Evolutionary conservation across 495 filamentous ascomycete species (phyloP).

Genomic region (Hamigera avellanea): DNA sequence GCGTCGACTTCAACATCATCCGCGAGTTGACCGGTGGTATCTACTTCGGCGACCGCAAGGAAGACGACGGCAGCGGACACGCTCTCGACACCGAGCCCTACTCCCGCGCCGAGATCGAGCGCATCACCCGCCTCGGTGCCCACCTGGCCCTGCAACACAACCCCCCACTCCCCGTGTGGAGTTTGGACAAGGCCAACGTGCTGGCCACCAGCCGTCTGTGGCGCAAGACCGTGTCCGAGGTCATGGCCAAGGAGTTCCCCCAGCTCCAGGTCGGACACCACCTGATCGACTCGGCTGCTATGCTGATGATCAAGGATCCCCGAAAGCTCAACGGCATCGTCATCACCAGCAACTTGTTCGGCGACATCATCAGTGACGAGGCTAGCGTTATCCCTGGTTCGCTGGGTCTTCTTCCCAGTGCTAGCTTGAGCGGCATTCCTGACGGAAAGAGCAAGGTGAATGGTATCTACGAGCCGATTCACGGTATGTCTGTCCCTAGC

Average conservation of each 20-base stretch:
- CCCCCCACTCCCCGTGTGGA: constrained; percentile 76
- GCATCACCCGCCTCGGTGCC: constrained; percentile 73
- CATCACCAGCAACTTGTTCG: constrained; percentile 89
- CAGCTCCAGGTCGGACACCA: constrained; percentile 77
- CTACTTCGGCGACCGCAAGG: constrained; percentile 91
- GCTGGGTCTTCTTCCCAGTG: constrained; percentile 81
- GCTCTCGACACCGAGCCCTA: constrained; percentile 90
- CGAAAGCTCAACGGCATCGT: constrained; percentile 83
- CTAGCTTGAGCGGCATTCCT: constrained; percentile 76
- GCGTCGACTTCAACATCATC: constrained; percentile 88
- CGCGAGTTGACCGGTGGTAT: constrained; percentile 92
- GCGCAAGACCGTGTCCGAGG: constrained; percentile 76
- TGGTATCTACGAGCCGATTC: constrained; percentile 96
- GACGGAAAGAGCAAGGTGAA: constrained; percentile 47
- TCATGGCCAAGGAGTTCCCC: constrained; percentile 75
- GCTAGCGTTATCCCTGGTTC: constrained; percentile 91
- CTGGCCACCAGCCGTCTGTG: constrained; percentile 83
- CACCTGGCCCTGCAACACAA: constrained; percentile 68
- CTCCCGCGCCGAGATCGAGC: constrained; percentile 76
- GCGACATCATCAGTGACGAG: constrained; percentile 95
- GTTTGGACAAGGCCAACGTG: constrained; percentile 95
- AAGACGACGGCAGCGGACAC: constrained; percentile 62
- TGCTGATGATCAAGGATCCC: constrained; percentile 96
- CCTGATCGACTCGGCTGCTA: constrained; percentile 89
- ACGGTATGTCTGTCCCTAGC: constrained; percentile 52